Evolutionary conservation across 2,329 filamentous ascomycete genomes (phyloP), one percentile per base, ranked within the genome.

Genomic region (Xylariaceae sp.): DNA sequence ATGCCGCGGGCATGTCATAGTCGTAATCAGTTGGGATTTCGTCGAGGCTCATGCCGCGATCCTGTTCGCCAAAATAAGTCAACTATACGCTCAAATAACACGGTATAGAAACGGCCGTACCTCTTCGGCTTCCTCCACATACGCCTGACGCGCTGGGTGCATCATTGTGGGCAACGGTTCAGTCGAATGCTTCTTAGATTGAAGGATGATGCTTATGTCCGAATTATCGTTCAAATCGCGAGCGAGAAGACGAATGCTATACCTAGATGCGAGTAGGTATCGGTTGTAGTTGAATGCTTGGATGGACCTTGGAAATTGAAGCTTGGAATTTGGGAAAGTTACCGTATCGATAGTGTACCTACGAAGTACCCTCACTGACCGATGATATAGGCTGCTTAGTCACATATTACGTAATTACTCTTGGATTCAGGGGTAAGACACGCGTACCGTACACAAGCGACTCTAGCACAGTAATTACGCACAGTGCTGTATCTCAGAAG

Each of bases 71-170:
- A 63, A 58, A 59, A 54, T 47, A 51, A 49, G 58, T 51, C 58
- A 61, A 57, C 29, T 39, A 50, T 34, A 44, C 42, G 40, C 39
- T 53, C 10, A 9, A 50, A 60, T 58, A 61, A 47, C 44, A 60
- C 52, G 55, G 56, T 51, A 52, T 19, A 50, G 54, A 49, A 51
- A 53, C 29, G 49, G 47, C 66, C 81, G 76, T 79, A 88, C 86
- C 76, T 86, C 80, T 68, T 83, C 78, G 41, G 76, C 85, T 68
- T 96, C 92, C 78, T 97, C 92, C 60, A 97, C 91, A 72, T 95
- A 96, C 40, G 92, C 92, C 73, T 92, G 87, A 61, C 94, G 84
- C 70, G 92, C 85, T 54, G 92, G 92, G 76, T 96, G 92, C 76
- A 95, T 84, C 75, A 80, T 84, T 60, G 65, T 76, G 72, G 64